Evolutionary conservation across 164 flowering plant genomes (phyloP).

Genomic region (Piper betle): DNA sequence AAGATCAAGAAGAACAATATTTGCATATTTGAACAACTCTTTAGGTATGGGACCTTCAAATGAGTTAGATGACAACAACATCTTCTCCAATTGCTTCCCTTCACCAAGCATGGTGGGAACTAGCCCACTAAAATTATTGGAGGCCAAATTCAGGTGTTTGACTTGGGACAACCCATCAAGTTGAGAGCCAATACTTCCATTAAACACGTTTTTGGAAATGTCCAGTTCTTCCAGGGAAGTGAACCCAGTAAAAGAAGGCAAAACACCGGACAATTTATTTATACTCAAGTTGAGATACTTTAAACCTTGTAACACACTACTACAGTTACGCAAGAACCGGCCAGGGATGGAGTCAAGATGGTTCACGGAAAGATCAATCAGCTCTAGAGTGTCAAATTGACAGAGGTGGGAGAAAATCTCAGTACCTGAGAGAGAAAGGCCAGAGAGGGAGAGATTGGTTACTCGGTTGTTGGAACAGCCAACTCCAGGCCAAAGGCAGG

Average conservation of each 20-base stretch:
- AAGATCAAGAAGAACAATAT: conserved; percentile 43
- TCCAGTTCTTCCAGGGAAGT: conserved; percentile 36
- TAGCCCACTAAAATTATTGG: conserved; percentile 21
- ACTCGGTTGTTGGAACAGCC: conserved; percentile 22
- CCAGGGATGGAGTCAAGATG: conserved; percentile 24
- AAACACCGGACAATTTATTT: conserved; percentile 24
- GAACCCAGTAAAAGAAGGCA: conserved; percentile 44
- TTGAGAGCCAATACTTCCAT: conserved; percentile 30
- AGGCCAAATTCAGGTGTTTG: conserved; percentile 30
- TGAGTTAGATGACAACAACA: conserved; percentile 21
- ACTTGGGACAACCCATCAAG: conserved; percentile 31
- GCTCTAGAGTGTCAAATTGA: conserved; percentile 30
- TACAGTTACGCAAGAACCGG: conserved; percentile 34
- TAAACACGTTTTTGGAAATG: conserved; percentile 33
- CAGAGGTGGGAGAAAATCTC: conserved; percentile 29
- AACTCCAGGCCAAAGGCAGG: conserved; percentile 53
- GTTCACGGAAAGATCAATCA: conserved; percentile 47
- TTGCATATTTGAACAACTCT: conserved; percentile 16
- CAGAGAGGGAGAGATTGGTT: conserved; percentile 23
- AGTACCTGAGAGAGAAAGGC: conserved; percentile 11
- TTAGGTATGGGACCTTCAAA: conserved; percentile 30
- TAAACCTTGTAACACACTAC: conserved; percentile 28
- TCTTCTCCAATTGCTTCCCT: conserved; percentile 24
- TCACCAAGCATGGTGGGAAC: conserved; percentile 36
- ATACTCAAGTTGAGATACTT: conserved; percentile 38